A percentile compares a stretch with the other conserved stretches of the same genome.
Evolutionary conservation across 139 green algal species (phyloP).

Genomic region (Chlamydomonas schloesseri): DNA sequence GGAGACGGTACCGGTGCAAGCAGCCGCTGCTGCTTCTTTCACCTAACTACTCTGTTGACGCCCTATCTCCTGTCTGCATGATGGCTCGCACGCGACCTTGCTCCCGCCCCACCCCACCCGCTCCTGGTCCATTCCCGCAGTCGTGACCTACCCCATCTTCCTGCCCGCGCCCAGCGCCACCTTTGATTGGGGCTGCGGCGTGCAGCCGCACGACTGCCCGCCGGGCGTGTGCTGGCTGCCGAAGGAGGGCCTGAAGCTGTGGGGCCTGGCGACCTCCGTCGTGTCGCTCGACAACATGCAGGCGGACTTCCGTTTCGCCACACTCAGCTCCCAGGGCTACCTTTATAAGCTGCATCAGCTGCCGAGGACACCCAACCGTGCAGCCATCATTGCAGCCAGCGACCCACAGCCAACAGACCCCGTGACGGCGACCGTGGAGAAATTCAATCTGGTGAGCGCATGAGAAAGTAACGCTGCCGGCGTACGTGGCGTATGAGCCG

Average conservation of each 20-base stretch:
- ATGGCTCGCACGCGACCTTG: too few relatives aligned
- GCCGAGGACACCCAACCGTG: not conserved
- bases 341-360: slow-evolving; percentile 10
- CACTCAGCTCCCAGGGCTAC: not conserved
- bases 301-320: not conserved
- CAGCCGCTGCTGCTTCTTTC: too few relatives aligned
- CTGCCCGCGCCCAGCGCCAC: slow-evolving; percentile 21
- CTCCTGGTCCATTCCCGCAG: slow-evolving; percentile 2
- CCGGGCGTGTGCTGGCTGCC: slow-evolving; percentile 26
- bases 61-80: too few relatives aligned
- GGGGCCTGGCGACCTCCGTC: slow-evolving; percentile 30
- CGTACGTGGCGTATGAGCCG: not conserved
- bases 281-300: slow-evolving; percentile 20
- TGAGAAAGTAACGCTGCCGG: too few relatives aligned
- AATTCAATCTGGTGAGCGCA: slow-evolving; percentile 15
- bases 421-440: not conserved
- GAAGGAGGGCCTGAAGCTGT: slow-evolving; percentile 10
- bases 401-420: not conserved
- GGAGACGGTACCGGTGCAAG: too few relatives aligned
- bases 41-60: too few relatives aligned
- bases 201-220: slow-evolving; percentile 19
- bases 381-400: not conserved
- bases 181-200: slow-evolving; percentile 31
- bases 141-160: slow-evolving; percentile 33
- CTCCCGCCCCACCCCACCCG: too few relatives aligned